Base-by-base conservation (phyloP, 164 flowering plant genomes). In the Amborella trichopoda region DNA sequence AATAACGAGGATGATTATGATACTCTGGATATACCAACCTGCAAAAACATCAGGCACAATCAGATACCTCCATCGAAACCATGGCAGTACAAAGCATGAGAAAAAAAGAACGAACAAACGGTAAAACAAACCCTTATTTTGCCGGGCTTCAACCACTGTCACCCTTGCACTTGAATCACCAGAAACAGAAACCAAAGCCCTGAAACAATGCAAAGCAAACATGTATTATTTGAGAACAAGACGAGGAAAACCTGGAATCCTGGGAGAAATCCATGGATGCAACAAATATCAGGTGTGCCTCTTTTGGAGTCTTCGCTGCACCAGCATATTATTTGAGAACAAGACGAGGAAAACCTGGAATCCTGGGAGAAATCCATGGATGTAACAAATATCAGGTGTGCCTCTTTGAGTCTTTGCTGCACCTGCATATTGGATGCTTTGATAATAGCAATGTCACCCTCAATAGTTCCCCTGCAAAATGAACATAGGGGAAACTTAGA, bases 121-220 rank as follows among this genome's bases (percentile, higher is more conserved):
- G 40, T 12, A 23, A 44, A 14, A 61, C 67, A 39, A 65, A 81
- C 94, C 81, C 10, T 45, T 66, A 24, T 26, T 17, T 54, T 65
- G 60, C 63, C 48, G 52, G 40, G 77, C 80, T 53, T 60, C 63
- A 30, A 81, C 58, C 22, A 55, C 13, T 36, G 97, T 83, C 53
- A 89, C 85, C 63, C 90, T 77, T 22, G 74, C 83, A 62, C 88
- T 82, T 23, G 95, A 71, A 52, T 80, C 95, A 67, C 83, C 39
- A 26, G 97, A 85, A 26, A 74, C 66, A 47, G 97, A 85, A 24
- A 69, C 66, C 74, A 89, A 60, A 41, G 77, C 75, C 67, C 97
- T 89, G 77, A 5, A 60, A 37, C 13, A 40, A 48, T 61, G 48
- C 39, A 12, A 11, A 14, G 21, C 45, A 14, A 41, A 17, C 34